Evolutionary conservation across 192 early-diverging fungal genomes (phyloP), one percentile per base, ranked within the genome.

Genomic region (Coemansia erecta): DNA sequence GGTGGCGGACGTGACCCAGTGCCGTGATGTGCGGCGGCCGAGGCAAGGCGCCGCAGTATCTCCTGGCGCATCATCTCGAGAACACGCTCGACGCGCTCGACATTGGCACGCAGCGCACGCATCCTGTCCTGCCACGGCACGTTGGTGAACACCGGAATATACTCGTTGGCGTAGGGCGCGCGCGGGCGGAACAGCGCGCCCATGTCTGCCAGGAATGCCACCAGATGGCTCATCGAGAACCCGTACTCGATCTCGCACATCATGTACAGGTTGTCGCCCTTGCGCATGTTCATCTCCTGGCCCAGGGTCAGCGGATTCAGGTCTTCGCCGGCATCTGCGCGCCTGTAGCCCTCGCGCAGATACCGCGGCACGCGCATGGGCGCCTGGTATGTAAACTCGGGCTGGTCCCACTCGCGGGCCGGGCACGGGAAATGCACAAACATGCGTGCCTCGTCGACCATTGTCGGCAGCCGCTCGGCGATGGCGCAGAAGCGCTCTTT

Each of bases 181-280:
- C 64, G 69, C 50, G 75, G 75, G 15, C 69, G 65, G 56, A 78
- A 78, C 19, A 78, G 65, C 24, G 65, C n/a, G 23, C 75, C 68
- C 65, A 78, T 72, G 59, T 72, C 65, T 8, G 69, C 69, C 69
- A 78, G 41, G 35, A 78, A 78, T 11, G 75, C 65, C 24, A 78
- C 75, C 51, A 78, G 66, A 26, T 78, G 75, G 65, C 75, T 70
- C 75, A 78, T 78, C 8, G 75, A 56, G 22, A 78, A 78, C n/a
- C 75, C 75, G 49, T 78, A 78, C 65, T 78, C 75, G 23, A 78
- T 78, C 55, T 78, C 75, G 33, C 64, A 67, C 64, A 78, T 68
- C 62, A 78, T 14, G 15, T 78, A 78, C 40, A 72, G 51, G 31
- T 72, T 78, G 51, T 68, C 75, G 4, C 9, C 33, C 62, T 77